Base-by-base conservation (phyloP, 1,284 basidiomycete genomes). In the Pseudozyma tsukubaensis region DNA sequence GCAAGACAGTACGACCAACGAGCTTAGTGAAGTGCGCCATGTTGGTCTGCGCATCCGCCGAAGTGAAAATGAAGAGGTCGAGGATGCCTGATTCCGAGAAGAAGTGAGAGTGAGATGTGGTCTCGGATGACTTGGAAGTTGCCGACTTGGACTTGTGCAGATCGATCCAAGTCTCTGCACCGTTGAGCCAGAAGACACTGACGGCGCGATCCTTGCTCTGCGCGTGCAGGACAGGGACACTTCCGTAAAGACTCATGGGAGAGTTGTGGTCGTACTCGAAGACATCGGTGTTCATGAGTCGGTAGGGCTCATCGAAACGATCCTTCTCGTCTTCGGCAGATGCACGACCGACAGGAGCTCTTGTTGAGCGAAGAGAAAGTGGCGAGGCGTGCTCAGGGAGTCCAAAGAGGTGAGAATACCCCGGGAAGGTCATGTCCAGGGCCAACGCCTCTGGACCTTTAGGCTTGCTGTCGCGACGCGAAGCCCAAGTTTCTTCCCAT, bases 381-480 rank as follows among this genome's bases (percentile, higher is more conserved):
- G 91, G 90, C 0, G 94, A 94, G 10, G 97, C 96, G 81, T 97
- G 97, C 86, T 99, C 94, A 4, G 97, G 96, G 45, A 99, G 94
- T 59, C 97, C 96, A 78, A 93, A 99, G 62, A 98, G 90, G 67
- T 92, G 91, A 35, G 90, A 89, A 67, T 94, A 93, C 70, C 90
- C 91, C 1, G 95, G 95, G 89, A 99, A 99, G 61, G 90, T 89
- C 77, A 99, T 92, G 82, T 99, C 97, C 67, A 99, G 83, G 0
- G 92, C 94, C 58, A 97, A 88, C 0, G 92, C 94, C 85, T 99
- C 94, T 21, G 96, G 97, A 92, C 95, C 97, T 87, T 97, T 97
- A 0, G 96, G 96, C 85, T 99, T 99, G 3, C 90, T 88, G 84
- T 99, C 97, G 0, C 90, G 92, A 89, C 93, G 94, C 4, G 91